Conservation (phyloP, 352 stramenopile species). For the Phytopythium sindhum region DNA sequence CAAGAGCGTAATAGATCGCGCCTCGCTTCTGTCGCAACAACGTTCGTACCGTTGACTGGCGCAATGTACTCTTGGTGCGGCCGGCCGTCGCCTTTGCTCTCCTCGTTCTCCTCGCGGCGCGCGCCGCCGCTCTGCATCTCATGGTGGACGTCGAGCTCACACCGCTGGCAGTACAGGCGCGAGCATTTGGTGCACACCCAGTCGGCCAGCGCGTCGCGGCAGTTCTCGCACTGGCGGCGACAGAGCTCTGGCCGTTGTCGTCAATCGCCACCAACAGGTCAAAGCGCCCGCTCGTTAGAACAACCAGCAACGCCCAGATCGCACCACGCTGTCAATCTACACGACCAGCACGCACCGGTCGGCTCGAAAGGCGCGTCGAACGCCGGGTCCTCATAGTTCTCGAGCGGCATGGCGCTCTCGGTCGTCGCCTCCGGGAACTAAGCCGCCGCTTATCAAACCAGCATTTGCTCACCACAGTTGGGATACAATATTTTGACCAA, state of each 20-base stretch:
- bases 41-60: conserved; percentile 37
- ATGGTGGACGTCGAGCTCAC: conserved; percentile 44
- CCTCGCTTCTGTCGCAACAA: background rate
- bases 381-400: conserved; percentile 32
- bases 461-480: too few species aligned
- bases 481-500: background rate
- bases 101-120: conserved; percentile 26
- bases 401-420: conserved; percentile 13
- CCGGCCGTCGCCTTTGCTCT: conserved; percentile 42
- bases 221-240: conserved; percentile 36
- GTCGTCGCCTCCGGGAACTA: background rate
- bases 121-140: conserved; percentile 13
- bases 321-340: too few species aligned
- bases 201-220: conserved; percentile 29
- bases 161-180: conserved; percentile 40
- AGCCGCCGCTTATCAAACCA: background rate
- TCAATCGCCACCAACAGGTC: too few species aligned
- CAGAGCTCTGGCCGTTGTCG: conserved; percentile 32
- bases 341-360: conserved; percentile 14
- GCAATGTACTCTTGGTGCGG: conserved; percentile 45
- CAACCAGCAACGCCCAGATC: too few species aligned
- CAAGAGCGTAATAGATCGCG: background rate
- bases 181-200: conserved; percentile 43
- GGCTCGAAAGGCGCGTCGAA: conserved; percentile 34
- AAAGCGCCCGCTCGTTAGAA: too few species aligned